Base-by-base conservation (phyloP, 345 rosid species). In the Rhizophora apiculata region DNA sequence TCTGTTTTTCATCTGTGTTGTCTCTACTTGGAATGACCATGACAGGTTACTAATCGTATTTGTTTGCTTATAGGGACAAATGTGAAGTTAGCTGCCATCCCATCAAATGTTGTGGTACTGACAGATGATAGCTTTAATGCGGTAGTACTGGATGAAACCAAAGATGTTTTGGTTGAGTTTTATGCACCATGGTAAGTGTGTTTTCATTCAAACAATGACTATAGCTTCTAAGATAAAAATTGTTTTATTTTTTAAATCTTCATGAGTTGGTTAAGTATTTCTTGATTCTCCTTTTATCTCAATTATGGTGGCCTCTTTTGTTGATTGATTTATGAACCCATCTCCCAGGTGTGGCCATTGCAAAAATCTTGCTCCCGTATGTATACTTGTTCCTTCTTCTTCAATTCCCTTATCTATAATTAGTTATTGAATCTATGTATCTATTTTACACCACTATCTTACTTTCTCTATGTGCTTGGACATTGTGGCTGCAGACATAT, bases 311-410 rank as follows among this genome's bases (percentile, higher is more conserved):
- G 6, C 56, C 48, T 29, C 36, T 21, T 9, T 13, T 69, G 54
- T 62, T 58, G n/a, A 48, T 34, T 62, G 20, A 49, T 64, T 79
- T 56, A 54, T 68, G 48, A 59, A 56, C 54, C 54, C 67, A 70
- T 78, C 60, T 77, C 56, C 62, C 84, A 95, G 99, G 99, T 96
- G 99, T 79, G 99, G 99, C 61, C 99, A 96, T 76, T 96, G 99
- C 87, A 92, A 96, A 77, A 81, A 65, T 57, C 97, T 96, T 36
- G 99, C 99, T 82, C 99, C 99, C 65, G 97, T 95, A 87, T 76
- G 94, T 75, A 22, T 24, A 56, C 51, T 8, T 43, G 9, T 24
- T 73, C 24, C 34, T 63, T 11, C 65, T 67, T 69, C 26, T 49
- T 54, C n/a, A 26, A 37, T 36, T 10, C 49, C 2, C 22, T 26